phyloP scores from a whole-genome alignment of 1,139 yeast genomes.

The Blastobotrys aristatus region DNA sequence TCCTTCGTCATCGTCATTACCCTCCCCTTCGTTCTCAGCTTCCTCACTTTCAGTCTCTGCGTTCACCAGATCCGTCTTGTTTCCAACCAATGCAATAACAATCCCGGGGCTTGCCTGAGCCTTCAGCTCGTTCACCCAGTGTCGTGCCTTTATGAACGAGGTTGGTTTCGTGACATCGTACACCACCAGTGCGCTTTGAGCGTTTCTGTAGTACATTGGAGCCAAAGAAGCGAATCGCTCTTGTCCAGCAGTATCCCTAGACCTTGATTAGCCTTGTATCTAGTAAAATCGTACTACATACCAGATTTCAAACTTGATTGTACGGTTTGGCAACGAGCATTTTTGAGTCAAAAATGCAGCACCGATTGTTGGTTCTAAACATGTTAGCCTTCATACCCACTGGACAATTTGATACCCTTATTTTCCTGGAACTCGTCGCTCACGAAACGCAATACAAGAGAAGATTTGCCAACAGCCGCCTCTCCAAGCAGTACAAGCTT shows the following conservation, averaged over 20 bases:
- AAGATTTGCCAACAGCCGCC: constrained; percentile 97
- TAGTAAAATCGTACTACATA: neutral
- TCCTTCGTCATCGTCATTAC: constrained; percentile 33
- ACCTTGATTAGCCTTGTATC: neutral
- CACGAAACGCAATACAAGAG: constrained; percentile 86
- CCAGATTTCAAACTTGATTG: constrained; percentile 73
- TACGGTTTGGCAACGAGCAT: constrained; percentile 83
- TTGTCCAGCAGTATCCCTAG: constrained; percentile 94
- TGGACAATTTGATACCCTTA: constrained; percentile 43
- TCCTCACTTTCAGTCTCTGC: constrained; percentile 30
- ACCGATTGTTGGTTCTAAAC: constrained; percentile 84
- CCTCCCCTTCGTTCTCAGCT: constrained; percentile 32
- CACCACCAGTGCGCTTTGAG: constrained; percentile 97
- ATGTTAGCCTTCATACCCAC: neutral
- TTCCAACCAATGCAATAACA: constrained; percentile 89
- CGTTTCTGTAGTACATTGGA: constrained; percentile 96
- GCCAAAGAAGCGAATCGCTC: constrained; percentile 95
- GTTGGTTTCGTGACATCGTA: constrained; percentile 96
- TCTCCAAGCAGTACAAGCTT: constrained; percentile 90
- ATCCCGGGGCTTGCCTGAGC: constrained; percentile 92
- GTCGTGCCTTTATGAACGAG: constrained; percentile 96
- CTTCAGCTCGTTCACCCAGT: constrained; percentile 95
- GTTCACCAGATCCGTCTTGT: constrained; percentile 66
- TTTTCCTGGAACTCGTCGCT: constrained; percentile 95
- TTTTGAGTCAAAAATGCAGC: constrained; percentile 96